Base-by-base conservation (phyloP, 2,329 filamentous ascomycete species). In the Clonostachys solani region DNA sequence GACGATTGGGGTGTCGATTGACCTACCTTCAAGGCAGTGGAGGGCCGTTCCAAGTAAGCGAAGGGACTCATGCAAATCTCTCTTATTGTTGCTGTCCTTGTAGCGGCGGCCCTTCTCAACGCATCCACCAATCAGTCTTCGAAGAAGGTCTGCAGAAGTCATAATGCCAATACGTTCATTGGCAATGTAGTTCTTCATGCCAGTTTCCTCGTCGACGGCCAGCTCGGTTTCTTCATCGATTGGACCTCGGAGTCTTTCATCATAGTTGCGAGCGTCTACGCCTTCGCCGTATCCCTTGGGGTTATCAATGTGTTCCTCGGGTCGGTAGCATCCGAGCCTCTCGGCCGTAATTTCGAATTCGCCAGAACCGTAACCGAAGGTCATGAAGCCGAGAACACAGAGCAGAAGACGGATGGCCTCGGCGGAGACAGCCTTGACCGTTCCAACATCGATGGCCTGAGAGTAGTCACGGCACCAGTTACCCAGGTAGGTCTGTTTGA, bases 391-490 rank as follows among this genome's bases (percentile, higher is more conserved):
- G 40, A 96, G 78, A 42, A 96, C 82, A 76, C 88, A 95, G 47
- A 96, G 81, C 13, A 96, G 74, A 43, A 96, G 87, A 34, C 92
- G 86, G 60, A 96, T 95, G 49, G 91, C 91, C 68, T 95, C 90
- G 45, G 89, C 86, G 47, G 88, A 92, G 52, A 96, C 91, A 57
- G 86, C 81, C 72, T 96, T 96, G 69, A 96, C 82, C 5, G 90
- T 95, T 51, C 90, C 92, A 44, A 96, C 89, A 65, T 96, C 92
- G 58, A 96, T 88, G 51, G 91, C 92, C 68, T 96, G 92, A 46
- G 88, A 94, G 69, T 96, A 96, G 68, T 96, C 92, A 50, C 80
- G 82, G 34, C 96, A 81, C 92, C 92, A 96, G 73, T 96, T 96
- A 54, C 92, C 92, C 72, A 96, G 96, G 73, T 96, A 96, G 53